These are phyloP conservation scores for Sporothrix globosa DNA, from an alignment of 2,329 filamentous ascomycete genomes.

Conservation along the genomic window DNA sequence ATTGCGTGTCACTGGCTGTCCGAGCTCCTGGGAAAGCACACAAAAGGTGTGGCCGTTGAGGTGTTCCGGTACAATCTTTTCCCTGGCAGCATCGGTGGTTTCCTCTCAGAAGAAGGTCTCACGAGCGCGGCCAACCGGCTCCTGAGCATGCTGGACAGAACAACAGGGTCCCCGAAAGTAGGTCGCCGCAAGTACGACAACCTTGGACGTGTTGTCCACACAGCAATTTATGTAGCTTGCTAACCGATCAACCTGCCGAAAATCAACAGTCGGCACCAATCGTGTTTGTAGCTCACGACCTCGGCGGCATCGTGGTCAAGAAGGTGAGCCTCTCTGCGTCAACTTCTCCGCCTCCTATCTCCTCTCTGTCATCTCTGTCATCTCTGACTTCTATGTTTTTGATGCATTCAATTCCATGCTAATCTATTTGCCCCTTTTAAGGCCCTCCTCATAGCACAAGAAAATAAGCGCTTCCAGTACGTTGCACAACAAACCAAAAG, in stretches of 20 bases:
- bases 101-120: conserved; percentile 7
- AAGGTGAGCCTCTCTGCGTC: neutral
- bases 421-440: neutral
- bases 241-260: neutral
- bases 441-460: conserved; percentile 1
- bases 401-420: neutral
- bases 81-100: conserved; percentile 16
- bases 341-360: too few species aligned
- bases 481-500: neutral
- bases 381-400: too few species aligned
- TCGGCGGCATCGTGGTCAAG: conserved; percentile 23
- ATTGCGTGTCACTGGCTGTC: conserved; percentile 21
- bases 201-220: neutral
- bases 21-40: neutral
- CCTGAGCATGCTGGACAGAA: conserved; percentile 8
- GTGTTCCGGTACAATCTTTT: conserved; percentile 15
- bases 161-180: neutral
- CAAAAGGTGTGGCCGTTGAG: neutral
- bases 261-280: neutral
- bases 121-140: conserved; percentile 15
- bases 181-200: neutral
- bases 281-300: conserved; percentile 21
- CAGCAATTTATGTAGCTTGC: neutral
- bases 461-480: neutral
- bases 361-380: too few species aligned